Conservation (phyloP, 1,284 basidiomycete species). For the Apiotrichum sp. region DNA sequence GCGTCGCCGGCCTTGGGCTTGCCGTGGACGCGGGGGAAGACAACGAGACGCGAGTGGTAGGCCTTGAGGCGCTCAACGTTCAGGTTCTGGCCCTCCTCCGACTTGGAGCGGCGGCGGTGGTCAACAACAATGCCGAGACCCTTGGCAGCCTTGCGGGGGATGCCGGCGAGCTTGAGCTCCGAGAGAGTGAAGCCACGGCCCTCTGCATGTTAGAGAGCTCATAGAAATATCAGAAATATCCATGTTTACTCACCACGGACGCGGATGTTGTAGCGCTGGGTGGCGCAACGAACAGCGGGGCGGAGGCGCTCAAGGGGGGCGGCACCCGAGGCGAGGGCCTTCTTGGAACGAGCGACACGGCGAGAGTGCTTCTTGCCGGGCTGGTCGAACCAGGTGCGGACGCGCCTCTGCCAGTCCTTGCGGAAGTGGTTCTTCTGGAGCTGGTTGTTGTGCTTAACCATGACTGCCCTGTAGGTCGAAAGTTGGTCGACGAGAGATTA, state of each 20-base stretch:
- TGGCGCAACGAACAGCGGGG: conserved; percentile 94
- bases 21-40: conserved; percentile 93
- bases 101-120: conserved; percentile 93
- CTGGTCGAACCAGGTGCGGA: conserved; percentile 77
- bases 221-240: no score
- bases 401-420: conserved; percentile 76
- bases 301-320: conserved; percentile 88
- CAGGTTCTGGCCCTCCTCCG: conserved; percentile 92
- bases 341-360: conserved; percentile 84
- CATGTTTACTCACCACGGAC: conserved; percentile 55
- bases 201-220: conserved; percentile 48
- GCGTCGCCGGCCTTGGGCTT: conserved; percentile 96
- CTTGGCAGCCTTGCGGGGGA: conserved; percentile 88
- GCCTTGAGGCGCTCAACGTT: conserved; percentile 94
- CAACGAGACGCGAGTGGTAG: conserved; percentile 70
- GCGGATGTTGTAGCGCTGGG: conserved; percentile 98
- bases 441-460: conserved; percentile 50
- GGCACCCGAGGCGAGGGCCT: conserved; percentile 86
- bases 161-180: conserved; percentile 95
- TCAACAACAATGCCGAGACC: conserved; percentile 94
- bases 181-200: conserved; percentile 93
- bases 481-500: not conserved
- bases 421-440: conserved; percentile 93
- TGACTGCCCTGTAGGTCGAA: conserved; percentile 10
- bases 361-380: conserved; percentile 96